These are phyloP conservation scores for Penicillium sumatraense DNA, from an alignment of 2,329 filamentous ascomycete genomes.

Conservation along the genomic window DNA sequence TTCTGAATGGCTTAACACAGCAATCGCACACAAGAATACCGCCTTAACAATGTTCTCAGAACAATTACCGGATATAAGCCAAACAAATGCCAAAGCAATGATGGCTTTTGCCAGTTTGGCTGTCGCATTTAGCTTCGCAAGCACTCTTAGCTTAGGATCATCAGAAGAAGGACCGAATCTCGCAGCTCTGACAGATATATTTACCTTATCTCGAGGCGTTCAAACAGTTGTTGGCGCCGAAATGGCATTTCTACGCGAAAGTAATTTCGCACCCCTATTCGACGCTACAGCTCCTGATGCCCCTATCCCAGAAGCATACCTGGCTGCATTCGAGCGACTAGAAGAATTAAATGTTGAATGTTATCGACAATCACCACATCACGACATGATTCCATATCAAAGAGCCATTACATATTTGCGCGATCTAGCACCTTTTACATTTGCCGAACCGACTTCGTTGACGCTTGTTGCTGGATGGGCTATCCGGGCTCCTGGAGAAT, in stretches of 20 bases:
- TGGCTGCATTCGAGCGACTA: constrained; percentile 9
- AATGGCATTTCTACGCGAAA: constrained; percentile 9
- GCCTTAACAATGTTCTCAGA: constrained; percentile 17
- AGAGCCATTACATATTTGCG: constrained; percentile 11
- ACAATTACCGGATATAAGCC: constrained; percentile 14
- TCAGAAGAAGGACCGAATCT: constrained; percentile 13
- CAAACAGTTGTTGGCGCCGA: constrained; percentile 8
- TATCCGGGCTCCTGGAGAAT: constrained; percentile 17
- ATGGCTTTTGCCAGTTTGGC: constrained; percentile 22
- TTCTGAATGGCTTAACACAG: constrained; percentile 22
- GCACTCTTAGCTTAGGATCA: constrained; percentile 11
- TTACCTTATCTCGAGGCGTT: constrained; percentile 18
- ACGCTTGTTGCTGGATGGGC: constrained; percentile 28
- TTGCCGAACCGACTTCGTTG: constrained; percentile 20
- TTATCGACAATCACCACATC: neutral
- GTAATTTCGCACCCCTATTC: constrained; percentile 17
- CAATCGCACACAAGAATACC: constrained; percentile 23
- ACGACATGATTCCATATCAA: constrained; percentile 3
- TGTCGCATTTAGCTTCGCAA: constrained; percentile 28
- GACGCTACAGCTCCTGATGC: neutral
- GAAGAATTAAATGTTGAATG: constrained; percentile 5
- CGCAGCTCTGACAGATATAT: constrained; percentile 11
- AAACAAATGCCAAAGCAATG: constrained; percentile 22
- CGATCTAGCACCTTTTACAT: constrained; percentile 15
- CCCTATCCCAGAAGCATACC: neutral